Base-by-base conservation (phyloP, 2,329 filamentous ascomycete genomes). In the Hypoxylon sp. region DNA sequence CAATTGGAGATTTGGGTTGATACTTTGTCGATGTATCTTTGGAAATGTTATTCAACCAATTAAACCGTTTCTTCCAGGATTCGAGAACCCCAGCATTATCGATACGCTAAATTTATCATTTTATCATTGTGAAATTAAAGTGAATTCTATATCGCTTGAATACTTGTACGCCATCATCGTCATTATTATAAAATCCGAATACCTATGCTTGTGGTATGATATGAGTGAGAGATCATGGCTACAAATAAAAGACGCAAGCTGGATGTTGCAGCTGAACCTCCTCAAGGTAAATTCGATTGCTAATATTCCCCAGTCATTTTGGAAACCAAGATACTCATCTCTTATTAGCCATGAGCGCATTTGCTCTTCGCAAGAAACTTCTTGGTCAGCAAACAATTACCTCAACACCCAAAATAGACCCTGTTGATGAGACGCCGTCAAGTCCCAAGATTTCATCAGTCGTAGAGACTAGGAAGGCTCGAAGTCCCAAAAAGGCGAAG, bases 221-320 rank as follows among this genome's bases (percentile, higher is more conserved):
- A 19, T 16, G 3, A 15, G n/a, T 29, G 32, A 19, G 37, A 13
- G 36, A 42, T 6, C 7, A 69, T 70, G 67, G 61, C 69, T 25
- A 63, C 69, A 7, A 70, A 64, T 48, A 77, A 76, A 54, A 69
- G 67, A 59, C 71, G 77, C 37, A 80, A 76, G 63, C 52, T 80
- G 6, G 67, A 74, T 53, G 57, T 62, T 7, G 55, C 64, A 41
- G n/a, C n/a, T n/a, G 63, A 67, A 44, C 63, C 65, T 15, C 56
- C 64, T 26, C 65, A 67, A 51, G 64, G 75, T 76, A 60, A 59
- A 73, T 65, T 9, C 26, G 5, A 21, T 9, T 12, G 16, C 12
- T 30, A 11, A 31, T 16, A 25, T 3, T 44, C 13, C 16, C 9
- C 7, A 27, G 12, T 38, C 25, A 16, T 12, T 9, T 37, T 37